Evolutionary conservation across 2,329 filamentous ascomycete genomes (phyloP), one percentile per base, ranked within the genome.

Genomic region (Fusarium praegraminearum): DNA sequence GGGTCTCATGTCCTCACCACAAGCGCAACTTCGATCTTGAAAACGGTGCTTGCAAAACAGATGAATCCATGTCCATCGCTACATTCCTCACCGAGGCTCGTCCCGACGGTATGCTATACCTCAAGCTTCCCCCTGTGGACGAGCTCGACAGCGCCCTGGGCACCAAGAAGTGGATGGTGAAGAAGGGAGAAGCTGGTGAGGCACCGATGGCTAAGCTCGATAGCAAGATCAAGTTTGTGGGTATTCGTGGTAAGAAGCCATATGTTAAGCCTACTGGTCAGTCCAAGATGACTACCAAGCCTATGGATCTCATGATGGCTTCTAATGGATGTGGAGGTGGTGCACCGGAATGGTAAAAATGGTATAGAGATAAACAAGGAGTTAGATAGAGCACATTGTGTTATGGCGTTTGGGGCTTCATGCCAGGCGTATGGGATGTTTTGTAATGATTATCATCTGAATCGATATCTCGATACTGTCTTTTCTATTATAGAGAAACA

Each of bases 1-100:
- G 91, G 90, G 88, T 97, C 20, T 93, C 90, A 1, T 97, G 93
- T 76, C 94, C 94, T 1, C 89, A 91, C 79, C 94, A 97, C 83
- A 97, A 97, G 83, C 89, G 93, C 71, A 97, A 97, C 81, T 97
- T 91, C 78, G 89, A 93, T 76, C 88, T 97, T 44, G 85, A 84
- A 40, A 86, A 87, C 1, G 93, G 93, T 3, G 84, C 86, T 20
- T 97, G 94, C 80, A 87, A 86, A 54, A 95, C 91, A 76, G 93
- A 97, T 78, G 84, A 86, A 35, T 84, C 84, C 22, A 85, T 96
- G 69, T 93, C 90, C 71, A 94, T 97, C 74, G 93, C 93, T 5
- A 94, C 91, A 0, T 97, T 97, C 78, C 86, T 87, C 0, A 89
- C 89, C 7, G 92, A 97, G 78, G 91, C 91, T 77, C 83, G 93